A percentile compares a stretch with the other conserved stretches of the same genome.
These are phyloP conservation scores for Houttuynia cordata DNA, from an alignment of 164 flowering plant species.

Conservation along the genomic window DNA sequence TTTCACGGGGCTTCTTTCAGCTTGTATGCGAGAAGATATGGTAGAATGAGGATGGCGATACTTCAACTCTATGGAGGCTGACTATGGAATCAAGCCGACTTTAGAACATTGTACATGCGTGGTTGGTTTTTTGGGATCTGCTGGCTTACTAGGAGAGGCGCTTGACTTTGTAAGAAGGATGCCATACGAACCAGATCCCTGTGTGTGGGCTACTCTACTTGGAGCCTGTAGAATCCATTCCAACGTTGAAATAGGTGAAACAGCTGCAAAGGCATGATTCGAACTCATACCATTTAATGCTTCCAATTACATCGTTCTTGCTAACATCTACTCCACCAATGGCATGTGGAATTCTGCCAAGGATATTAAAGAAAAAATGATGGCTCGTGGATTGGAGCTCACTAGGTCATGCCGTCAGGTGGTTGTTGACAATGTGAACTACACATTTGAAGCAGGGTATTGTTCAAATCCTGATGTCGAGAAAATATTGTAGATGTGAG, in stretches of 20 bases:
- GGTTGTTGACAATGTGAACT: slow-evolving; percentile 11
- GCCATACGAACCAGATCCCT: slow-evolving; percentile 26
- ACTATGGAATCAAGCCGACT: slow-evolving; percentile 18
- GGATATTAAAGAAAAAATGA: slow-evolving; percentile 15
- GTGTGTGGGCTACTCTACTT: slow-evolving; percentile 28
- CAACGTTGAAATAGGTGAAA: slow-evolving; percentile 27
- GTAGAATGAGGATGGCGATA: slow-evolving; percentile 31
- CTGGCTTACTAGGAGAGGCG: slow-evolving; percentile 28
- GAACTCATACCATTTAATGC: slow-evolving; percentile 28
- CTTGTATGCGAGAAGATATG: slow-evolving; percentile 22
- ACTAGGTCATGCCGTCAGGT: slow-evolving; percentile 20
- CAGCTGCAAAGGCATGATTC: slow-evolving; percentile 24
- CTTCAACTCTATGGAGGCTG: slow-evolving; percentile 20
- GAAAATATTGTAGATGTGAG: slow-evolving; percentile 19
- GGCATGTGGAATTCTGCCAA: slow-evolving; percentile 29
- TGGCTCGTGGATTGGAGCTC: slow-evolving; percentile 10
- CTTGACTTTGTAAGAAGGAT: slow-evolving; percentile 18
- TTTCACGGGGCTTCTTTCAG: slow-evolving; percentile 23
- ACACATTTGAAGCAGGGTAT: slow-evolving; percentile 19
- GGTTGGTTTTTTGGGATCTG: slow-evolving; percentile 25
- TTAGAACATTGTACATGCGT: slow-evolving; percentile 31
- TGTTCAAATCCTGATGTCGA: slow-evolving; percentile 12
- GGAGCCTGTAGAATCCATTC: slow-evolving; percentile 28
- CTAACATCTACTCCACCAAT: slow-evolving; percentile 20
- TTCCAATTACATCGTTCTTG: slow-evolving; percentile 20